These are phyloP conservation scores for Salix exigua DNA, from an alignment of 345 rosid species.

Conservation along the genomic window DNA sequence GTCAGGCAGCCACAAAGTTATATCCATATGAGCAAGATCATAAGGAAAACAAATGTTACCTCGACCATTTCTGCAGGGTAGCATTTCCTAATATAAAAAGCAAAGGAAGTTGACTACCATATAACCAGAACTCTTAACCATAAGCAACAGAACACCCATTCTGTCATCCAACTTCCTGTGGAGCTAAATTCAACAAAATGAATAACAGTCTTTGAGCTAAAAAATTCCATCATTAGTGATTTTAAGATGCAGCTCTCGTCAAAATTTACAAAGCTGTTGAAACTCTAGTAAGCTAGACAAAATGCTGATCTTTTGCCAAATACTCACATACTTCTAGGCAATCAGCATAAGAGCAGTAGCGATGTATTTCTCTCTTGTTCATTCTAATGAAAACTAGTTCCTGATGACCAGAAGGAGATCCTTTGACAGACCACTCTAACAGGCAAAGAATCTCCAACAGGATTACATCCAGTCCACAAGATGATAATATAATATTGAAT, in stretches of 20 bases:
- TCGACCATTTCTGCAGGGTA: background rate
- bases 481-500: background rate
- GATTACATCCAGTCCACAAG: background rate
- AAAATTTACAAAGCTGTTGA: no score
- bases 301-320: background rate
- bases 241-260: background rate
- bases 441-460: background rate
- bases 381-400: background rate
- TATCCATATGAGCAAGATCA: background rate
- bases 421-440: background rate
- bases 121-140: background rate
- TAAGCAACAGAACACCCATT: background rate
- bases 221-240: background rate
- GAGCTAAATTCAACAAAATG: background rate
- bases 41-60: background rate
- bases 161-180: background rate
- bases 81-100: no score
- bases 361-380: background rate
- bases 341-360: background rate
- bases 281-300: no score
- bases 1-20: background rate
- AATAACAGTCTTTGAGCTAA: no score
- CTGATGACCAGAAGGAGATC: background rate
- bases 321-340: background rate
- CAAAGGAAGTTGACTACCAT: no score